Conservation (phyloP, 2,329 filamentous ascomycete genomes). For the Bipolaris oryzae region DNA sequence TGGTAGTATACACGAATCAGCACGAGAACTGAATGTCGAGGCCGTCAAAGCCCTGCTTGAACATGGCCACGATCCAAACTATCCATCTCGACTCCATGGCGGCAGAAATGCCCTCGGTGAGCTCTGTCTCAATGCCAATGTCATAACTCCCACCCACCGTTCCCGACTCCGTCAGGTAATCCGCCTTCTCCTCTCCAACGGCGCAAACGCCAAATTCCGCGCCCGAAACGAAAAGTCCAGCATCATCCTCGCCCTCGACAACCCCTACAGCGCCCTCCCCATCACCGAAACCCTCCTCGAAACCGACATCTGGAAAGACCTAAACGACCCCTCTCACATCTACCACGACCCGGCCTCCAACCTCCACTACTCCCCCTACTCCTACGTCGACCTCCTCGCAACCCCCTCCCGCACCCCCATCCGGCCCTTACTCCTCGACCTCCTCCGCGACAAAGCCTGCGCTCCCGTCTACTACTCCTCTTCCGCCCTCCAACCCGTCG, state of each 20-base stretch:
- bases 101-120: constrained; percentile 69
- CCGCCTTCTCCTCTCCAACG: constrained; percentile 61
- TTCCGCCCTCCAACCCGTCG: constrained; percentile 46
- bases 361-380: constrained; percentile 68
- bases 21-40: constrained; percentile 63
- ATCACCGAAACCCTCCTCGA: constrained; percentile 66
- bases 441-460: constrained; percentile 45
- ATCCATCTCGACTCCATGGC: constrained; percentile 66
- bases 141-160: constrained; percentile 45
- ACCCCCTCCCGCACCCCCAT: constrained; percentile 25
- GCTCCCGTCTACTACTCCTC: constrained; percentile 42
- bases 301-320: constrained; percentile 67
- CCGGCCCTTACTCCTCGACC: constrained; percentile 33
- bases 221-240: constrained; percentile 62
- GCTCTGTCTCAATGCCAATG: constrained; percentile 63
- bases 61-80: constrained; percentile 67
- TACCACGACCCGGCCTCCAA: constrained; percentile 50
- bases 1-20: constrained; percentile 70
- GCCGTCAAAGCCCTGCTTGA: constrained; percentile 64
- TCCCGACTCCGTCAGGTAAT: constrained; percentile 55
- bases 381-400: constrained; percentile 58
- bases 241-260: constrained; percentile 64
- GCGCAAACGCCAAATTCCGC: constrained; percentile 62
- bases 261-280: constrained; percentile 60
- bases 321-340: constrained; percentile 64